Conservation (phyloP, 805 yeast genomes). For the Candida arabinofermentans region DNA sequence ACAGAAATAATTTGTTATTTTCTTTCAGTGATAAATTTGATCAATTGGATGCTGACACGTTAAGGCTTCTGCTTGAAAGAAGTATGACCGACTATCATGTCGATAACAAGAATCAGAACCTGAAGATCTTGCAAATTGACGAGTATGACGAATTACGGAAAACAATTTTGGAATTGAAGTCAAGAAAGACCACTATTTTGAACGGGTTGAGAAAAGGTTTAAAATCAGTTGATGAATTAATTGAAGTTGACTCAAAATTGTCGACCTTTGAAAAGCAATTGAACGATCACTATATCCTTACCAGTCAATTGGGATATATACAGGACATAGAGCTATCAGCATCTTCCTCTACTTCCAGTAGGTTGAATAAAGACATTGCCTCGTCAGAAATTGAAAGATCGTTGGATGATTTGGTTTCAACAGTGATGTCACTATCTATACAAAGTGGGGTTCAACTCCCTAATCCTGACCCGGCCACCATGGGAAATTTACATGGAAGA, state of each 20-base stretch:
- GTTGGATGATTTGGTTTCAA: constrained; percentile 43
- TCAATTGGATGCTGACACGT: constrained; percentile 7
- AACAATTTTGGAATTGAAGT: constrained; percentile 7
- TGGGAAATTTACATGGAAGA: constrained; percentile 20
- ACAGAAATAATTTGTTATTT: constrained; percentile 6
- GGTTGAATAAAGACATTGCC: background rate
- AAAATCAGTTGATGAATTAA: constrained; percentile 3
- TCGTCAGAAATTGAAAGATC: constrained; percentile 21
- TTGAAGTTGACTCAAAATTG: constrained; percentile 8
- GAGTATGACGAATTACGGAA: constrained; percentile 11
- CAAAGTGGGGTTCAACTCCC: constrained; percentile 41
- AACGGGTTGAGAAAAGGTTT: constrained; percentile 1
- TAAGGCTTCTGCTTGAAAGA: constrained; percentile 17
- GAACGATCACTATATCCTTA: constrained; percentile 40
- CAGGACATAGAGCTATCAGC: constrained; percentile 25
- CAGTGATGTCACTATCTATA: constrained; percentile 44
- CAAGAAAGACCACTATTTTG: constrained; percentile 3
- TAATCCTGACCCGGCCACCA: constrained; percentile 18
- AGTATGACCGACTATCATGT: constrained; percentile 15
- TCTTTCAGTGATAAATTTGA: constrained; percentile 10
- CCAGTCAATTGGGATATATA: constrained; percentile 44
- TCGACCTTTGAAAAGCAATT: constrained; percentile 18
- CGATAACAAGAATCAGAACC: background rate
- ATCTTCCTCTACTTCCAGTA: background rate
- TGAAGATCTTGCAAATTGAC: constrained; percentile 8